Evolutionary conservation across 2,329 filamentous ascomycete species (phyloP).

Genomic region (Seiridium unicorne): DNA sequence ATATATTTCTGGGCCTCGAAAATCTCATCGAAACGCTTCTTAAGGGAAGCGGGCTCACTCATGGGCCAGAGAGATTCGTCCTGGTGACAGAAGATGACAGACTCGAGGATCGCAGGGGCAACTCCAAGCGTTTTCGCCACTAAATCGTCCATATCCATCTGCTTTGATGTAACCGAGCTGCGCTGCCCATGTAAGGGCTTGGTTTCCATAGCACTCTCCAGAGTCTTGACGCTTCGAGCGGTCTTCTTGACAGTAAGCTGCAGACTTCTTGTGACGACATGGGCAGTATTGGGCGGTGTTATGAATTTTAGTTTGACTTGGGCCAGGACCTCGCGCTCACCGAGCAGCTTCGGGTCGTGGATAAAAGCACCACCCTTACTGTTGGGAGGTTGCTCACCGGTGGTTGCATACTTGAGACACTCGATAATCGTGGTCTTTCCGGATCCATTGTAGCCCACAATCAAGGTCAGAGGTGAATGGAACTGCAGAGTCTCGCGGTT

Average conservation of each 20-base stretch:
- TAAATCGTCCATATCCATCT: slow-evolving; percentile 77
- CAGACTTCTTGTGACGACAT: slow-evolving; percentile 81
- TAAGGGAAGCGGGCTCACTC: slow-evolving; percentile 80
- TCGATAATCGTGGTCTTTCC: slow-evolving; percentile 99
- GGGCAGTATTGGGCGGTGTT: slow-evolving; percentile 72
- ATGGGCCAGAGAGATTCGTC: slow-evolving; percentile 97
- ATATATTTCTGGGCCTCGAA: slow-evolving; percentile 97
- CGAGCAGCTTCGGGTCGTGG: slow-evolving; percentile 90
- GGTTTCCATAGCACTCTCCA: slow-evolving; percentile 77
- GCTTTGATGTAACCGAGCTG: slow-evolving; percentile 73
- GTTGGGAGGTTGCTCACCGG: slow-evolving; percentile 89
- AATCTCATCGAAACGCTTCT: slow-evolving; percentile 95
- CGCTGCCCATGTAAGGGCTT: slow-evolving; percentile 73
- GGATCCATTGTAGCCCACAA: slow-evolving; percentile 95
- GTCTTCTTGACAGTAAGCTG: slow-evolving; percentile 86
- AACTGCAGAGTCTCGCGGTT: slow-evolving; percentile 80
- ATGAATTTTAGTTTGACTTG: slow-evolving; percentile 90
- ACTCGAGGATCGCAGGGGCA: slow-evolving; percentile 84
- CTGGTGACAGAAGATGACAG: slow-evolving; percentile 98
- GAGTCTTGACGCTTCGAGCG: slow-evolving; percentile 72
- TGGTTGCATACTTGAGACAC: slow-evolving; percentile 96
- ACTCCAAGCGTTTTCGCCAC: slow-evolving; percentile 88
- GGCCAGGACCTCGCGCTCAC: slow-evolving; percentile 84
- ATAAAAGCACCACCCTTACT: slow-evolving; percentile 90
- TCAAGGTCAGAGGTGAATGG: slow-evolving; percentile 86